phyloP scores from a whole-genome alignment of 2,329 filamentous ascomycete genomes.

The Arthrobotrys musiformis region DNA sequence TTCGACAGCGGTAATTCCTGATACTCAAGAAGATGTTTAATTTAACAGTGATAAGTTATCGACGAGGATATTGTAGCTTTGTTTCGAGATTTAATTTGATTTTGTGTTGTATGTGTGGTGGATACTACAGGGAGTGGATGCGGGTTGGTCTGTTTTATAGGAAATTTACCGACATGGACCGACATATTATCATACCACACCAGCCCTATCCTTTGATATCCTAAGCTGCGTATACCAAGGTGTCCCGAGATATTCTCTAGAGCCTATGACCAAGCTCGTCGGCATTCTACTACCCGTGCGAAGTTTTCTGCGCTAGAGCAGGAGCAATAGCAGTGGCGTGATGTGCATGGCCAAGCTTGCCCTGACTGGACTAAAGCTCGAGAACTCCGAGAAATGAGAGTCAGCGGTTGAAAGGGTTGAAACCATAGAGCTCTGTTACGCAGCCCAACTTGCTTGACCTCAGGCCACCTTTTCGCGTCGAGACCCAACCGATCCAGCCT shows the following conservation, averaged over 20 bases:
- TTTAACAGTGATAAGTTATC: background rate
- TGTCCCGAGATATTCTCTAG: conserved; percentile 20
- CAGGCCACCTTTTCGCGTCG: background rate
- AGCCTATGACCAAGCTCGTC: background rate
- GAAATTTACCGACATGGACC: conserved; percentile 9
- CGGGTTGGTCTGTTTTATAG: conserved; percentile 20
- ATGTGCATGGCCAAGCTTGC: conserved; percentile 12
- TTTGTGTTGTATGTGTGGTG: conserved; percentile 13
- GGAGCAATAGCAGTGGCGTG: background rate
- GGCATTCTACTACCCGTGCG: background rate
- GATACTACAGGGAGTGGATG: background rate
- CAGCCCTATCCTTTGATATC: background rate
- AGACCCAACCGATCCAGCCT: background rate
- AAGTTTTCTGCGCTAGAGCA: background rate
- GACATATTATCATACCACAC: conserved; percentile 29
- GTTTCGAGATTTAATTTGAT: background rate
- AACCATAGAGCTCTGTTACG: conserved; percentile 1
- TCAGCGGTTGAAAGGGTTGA: background rate
- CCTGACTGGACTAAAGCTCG: background rate
- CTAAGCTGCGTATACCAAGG: background rate
- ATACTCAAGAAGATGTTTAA: background rate
- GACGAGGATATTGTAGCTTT: background rate
- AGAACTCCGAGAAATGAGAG: background rate
- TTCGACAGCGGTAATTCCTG: background rate
- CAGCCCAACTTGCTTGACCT: background rate